A percentile compares a stretch with the other conserved stretches of the same genome.
Evolutionary conservation across 345 rosid species (phyloP).

Genomic region (Crucihimalaya himalaica): DNA sequence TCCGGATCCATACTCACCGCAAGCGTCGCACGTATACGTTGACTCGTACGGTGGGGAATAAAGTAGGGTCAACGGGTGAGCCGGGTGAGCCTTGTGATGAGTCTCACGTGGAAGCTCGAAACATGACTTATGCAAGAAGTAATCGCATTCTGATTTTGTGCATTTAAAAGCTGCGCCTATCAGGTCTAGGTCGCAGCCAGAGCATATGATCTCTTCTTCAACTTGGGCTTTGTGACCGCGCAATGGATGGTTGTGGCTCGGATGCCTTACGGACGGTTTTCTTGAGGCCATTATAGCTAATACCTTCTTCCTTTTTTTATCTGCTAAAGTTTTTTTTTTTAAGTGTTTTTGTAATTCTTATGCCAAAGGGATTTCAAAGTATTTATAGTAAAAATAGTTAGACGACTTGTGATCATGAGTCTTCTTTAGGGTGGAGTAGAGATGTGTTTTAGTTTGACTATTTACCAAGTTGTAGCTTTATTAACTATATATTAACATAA

Average conservation of each 20-base stretch:
- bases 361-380: neutral
- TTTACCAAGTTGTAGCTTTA: slow-evolving; percentile 26
- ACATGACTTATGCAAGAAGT: slow-evolving; percentile 41
- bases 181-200: slow-evolving; percentile 38
- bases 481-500: neutral
- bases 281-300: slow-evolving; percentile 31
- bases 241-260: slow-evolving; percentile 39
- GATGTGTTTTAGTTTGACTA: slow-evolving; percentile 31
- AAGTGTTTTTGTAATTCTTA: neutral
- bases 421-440: slow-evolving; percentile 7
- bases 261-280: slow-evolving; percentile 37
- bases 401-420: slow-evolving; percentile 9
- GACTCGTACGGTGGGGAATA: slow-evolving; percentile 35
- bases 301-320: neutral
- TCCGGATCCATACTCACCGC: slow-evolving; percentile 36
- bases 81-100: slow-evolving; percentile 35
- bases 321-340: neutral
- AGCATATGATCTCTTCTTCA: slow-evolving; percentile 38
- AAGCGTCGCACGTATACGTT: slow-evolving; percentile 19
- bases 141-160: slow-evolving; percentile 40
- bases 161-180: slow-evolving; percentile 38
- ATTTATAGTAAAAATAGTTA: slow-evolving; percentile 23
- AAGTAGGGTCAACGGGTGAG: slow-evolving; percentile 33
- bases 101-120: slow-evolving; percentile 35
- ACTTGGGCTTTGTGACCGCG: slow-evolving; percentile 32